Evolutionary conservation across 805 yeast species (phyloP), one percentile per base, ranked within the genome.

Genomic region (Jamesozyma jinghongensis): DNA sequence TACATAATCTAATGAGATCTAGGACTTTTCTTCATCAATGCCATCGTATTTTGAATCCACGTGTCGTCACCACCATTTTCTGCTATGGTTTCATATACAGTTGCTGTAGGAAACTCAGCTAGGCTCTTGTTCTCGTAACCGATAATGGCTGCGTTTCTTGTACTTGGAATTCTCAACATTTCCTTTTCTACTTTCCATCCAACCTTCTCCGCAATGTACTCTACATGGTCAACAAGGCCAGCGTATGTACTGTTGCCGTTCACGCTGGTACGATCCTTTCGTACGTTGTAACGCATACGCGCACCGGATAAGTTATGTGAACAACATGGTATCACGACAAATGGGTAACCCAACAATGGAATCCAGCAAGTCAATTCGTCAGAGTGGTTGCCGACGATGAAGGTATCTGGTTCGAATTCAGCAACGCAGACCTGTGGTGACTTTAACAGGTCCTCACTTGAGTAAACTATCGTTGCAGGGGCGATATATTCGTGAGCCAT

Each of bases 331-430:
- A 90, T 85, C 8, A 86, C 95, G 68, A 90, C 67, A 57, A 85
- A 90, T 5, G 96, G 95, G 46, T 72, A 82, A 0, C 86, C 87
- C 10, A 90, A 63, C 10, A 90, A 65, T 3, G 97, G 97, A 29
- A 90, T 79, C 97, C 97, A 90, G 49, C 95, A 83, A 0, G 97
- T 88, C 42, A 90, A 69, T 57, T 90, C 97, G 59, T 90, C 97
- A 1, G 95, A 84, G 56, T 90, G 97, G 57, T 90, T 90, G 1
- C 97, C 97, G 34, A 90, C 87, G 28, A 88, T 62, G 53, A 90
- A 90, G 0, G 95, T 81, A 50, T 81, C 73, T 18, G 65, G 57
- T 0, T 85, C 79, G 46, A 81, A 83, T 37, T 79, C 81, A 1
- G 81, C 78, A 3, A 77, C 71, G 42, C 81, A 77, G 13, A 76